Evolutionary conservation across 768 basidiomycete genomes (phyloP), one percentile per base, ranked within the genome.

Genomic region (Harrya chromipes): DNA sequence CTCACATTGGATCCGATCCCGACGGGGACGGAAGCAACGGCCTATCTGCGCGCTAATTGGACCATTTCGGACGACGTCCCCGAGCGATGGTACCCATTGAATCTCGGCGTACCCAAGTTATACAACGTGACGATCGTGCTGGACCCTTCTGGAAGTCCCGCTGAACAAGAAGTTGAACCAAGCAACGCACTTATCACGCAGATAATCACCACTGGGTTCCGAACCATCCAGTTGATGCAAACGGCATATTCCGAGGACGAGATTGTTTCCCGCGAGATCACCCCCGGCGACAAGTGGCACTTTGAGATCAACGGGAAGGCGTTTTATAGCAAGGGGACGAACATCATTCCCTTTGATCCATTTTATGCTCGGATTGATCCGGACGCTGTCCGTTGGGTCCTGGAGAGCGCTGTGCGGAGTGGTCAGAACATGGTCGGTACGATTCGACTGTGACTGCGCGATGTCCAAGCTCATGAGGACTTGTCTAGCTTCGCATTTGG

Each of bases 221-320:
- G 81, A n/a, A 82, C 81, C 3, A 74, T 83, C 42, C 68, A 76
- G 42, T 73, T 82, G 27, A 69, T 74, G 23, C 80, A 82, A 62
- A 60, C 70, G 10, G 65, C 75, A 2, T 81, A 81, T 53, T 63
- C 73, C 8, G 63, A 73, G 42, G 63, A 69, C 26, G 79, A 81
- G 26, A 56, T 81, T 17, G 60, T 59, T 3, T 55, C 62, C 27
- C 71, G 76, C 4, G 79, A 79, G 1, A 80, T 82, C 47, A 81
- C 74, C 1, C 79, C 81, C 82, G 79, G n/a, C n/a, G n/a, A n/a
- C n/a, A n/a, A n/a, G n/a, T n/a, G n/a, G 75, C 79, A 82, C 59
- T 82, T 83, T 58, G 71, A 76, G 52, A 70, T 83, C 49, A 82
- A 83, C 44, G 81, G 81, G 10, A 74, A 74, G 58, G 72, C 73